phyloP scores from a whole-genome alignment of 192 early-diverging fungal species.

The Lobulomyces angularis region DNA sequence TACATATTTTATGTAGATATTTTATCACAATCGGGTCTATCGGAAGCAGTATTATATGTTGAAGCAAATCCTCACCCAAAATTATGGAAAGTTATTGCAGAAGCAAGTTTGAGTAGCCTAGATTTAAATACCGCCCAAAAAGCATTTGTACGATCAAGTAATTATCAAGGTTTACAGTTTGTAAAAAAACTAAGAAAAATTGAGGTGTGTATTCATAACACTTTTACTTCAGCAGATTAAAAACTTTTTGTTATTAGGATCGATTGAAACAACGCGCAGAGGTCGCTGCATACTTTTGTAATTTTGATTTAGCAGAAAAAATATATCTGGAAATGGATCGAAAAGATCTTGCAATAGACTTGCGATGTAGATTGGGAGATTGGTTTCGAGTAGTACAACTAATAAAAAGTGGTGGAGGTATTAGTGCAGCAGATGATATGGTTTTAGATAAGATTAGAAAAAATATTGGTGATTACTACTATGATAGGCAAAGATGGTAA shows the following conservation, averaged over 20 bases:
- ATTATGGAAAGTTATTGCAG: slow-evolving; percentile 40
- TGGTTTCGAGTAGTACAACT: slow-evolving; percentile 48
- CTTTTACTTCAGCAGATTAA: neutral
- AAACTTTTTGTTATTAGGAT: slow-evolving; percentile 20
- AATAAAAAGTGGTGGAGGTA: slow-evolving; percentile 37
- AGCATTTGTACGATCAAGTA: slow-evolving; percentile 26
- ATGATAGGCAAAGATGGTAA: slow-evolving; percentile 34
- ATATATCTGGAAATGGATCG: slow-evolving; percentile 45
- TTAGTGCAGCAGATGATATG: slow-evolving; percentile 36
- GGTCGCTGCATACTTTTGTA: slow-evolving; percentile 30
- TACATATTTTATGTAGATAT: slow-evolving; percentile 14
- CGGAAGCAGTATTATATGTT: slow-evolving; percentile 36
- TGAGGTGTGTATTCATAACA: slow-evolving; percentile 25
- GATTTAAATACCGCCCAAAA: slow-evolving; percentile 32
- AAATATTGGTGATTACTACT: slow-evolving; percentile 41
- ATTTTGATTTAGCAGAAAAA: slow-evolving; percentile 35
- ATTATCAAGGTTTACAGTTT: slow-evolving; percentile 41
- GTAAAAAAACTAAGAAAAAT: slow-evolving; percentile 36
- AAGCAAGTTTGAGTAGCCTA: slow-evolving; percentile 32
- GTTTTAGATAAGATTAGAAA: slow-evolving; percentile 41
- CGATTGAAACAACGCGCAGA: slow-evolving; percentile 37
- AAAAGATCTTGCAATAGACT: slow-evolving; percentile 41
- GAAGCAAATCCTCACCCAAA: slow-evolving; percentile 38
- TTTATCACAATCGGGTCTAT: slow-evolving; percentile 23
- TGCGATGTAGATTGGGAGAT: slow-evolving; percentile 38